A percentile compares a stretch with the other conserved stretches of the same genome.
These are phyloP conservation scores for Globomyces sp. DNA, from an alignment of 371 early-diverging fungal genomes.

Conservation along the genomic window DNA sequence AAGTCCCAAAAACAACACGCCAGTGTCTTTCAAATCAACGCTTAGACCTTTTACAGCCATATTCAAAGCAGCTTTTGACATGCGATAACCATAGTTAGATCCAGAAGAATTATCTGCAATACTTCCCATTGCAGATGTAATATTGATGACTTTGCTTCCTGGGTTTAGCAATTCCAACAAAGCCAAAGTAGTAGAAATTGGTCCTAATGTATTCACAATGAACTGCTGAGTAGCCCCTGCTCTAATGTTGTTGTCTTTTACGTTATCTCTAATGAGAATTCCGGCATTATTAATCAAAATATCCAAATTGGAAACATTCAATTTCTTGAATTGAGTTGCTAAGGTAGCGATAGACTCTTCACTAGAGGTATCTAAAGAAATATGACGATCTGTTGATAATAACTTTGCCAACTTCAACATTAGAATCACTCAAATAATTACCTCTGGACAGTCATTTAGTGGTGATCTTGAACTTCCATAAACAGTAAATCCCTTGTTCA, in stretches of 20 bases:
- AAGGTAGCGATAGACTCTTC: constrained; percentile 10
- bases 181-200: constrained; percentile 7
- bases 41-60: constrained; percentile 14
- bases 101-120: constrained; percentile 15
- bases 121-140: background rate
- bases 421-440: background rate
- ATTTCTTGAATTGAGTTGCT: background rate
- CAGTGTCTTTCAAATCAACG: constrained; percentile 16
- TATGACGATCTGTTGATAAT: background rate
- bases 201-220: constrained; percentile 18
- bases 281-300: constrained; percentile 28
- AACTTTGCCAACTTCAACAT: background rate
- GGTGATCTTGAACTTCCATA: constrained; percentile 5
- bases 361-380: constrained; percentile 14
- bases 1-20: background rate
- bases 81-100: constrained; percentile 17
- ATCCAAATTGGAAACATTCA: constrained; percentile 2
- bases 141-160: background rate
- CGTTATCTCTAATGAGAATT: background rate
- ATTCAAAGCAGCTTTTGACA: constrained; percentile 19
- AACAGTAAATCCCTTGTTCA: background rate
- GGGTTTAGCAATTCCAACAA: constrained; percentile 7
- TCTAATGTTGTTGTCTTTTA: background rate
- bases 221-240: constrained; percentile 6
- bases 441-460: background rate